These are phyloP conservation scores for Ceratocystis papillata DNA, from an alignment of 2,329 filamentous ascomycete species.

Conservation along the genomic window DNA sequence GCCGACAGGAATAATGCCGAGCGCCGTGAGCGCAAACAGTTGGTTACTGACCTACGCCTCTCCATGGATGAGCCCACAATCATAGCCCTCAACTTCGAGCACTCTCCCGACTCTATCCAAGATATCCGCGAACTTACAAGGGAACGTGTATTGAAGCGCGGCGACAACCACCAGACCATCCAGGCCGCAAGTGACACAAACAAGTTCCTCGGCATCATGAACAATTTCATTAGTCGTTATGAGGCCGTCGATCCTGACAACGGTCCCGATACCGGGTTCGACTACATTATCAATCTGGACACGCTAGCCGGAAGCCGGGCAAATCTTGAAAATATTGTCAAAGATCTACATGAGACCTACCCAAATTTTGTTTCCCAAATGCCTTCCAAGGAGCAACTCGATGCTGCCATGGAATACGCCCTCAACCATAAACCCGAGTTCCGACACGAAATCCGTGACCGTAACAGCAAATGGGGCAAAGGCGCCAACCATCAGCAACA, in stretches of 20 bases:
- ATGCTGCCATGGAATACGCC: conserved; percentile 65
- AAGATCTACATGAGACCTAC: conserved; percentile 60
- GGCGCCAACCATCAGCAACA: conserved; percentile 29
- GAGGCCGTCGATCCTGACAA: conserved; percentile 58
- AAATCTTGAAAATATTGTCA: conserved; percentile 74
- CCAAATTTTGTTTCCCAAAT: conserved; percentile 63
- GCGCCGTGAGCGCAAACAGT: conserved; percentile 73
- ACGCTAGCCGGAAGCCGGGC: conserved; percentile 63
- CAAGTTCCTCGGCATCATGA: conserved; percentile 86
- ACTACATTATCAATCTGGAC: conserved; percentile 75
- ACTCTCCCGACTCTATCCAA: conserved; percentile 64
- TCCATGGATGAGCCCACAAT: conserved; percentile 55
- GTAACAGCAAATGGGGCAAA: conserved; percentile 32
- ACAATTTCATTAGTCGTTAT: conserved; percentile 80
- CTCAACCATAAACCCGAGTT: conserved; percentile 66
- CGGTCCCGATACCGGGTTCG: conserved; percentile 71
- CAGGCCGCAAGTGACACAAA: conserved; percentile 62
- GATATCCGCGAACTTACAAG: conserved; percentile 64
- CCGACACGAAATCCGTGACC: conserved; percentile 61
- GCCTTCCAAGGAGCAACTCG: conserved; percentile 62
- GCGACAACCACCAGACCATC: conserved; percentile 97
- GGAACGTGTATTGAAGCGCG: conserved; percentile 68
- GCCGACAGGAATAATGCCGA: conserved; percentile 94
- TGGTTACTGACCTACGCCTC: conserved; percentile 65
- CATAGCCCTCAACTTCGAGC: conserved; percentile 80